phyloP scores from a whole-genome alignment of 2,329 filamentous ascomycete genomes.

The Fusarium devonianum region DNA sequence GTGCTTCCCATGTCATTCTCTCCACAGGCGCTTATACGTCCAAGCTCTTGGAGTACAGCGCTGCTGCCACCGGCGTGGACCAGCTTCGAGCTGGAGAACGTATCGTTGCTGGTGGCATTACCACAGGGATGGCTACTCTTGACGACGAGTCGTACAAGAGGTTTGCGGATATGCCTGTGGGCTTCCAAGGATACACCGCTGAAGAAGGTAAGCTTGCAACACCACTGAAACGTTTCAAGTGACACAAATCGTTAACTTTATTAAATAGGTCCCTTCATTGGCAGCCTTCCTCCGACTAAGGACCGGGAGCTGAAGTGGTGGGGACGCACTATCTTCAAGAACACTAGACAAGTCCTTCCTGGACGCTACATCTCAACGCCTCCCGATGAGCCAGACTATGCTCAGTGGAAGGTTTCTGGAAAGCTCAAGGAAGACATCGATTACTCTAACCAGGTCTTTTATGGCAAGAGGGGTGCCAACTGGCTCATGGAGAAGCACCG shows the following conservation, averaged over 20 bases:
- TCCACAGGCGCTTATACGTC: conserved; percentile 66
- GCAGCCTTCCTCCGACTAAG: conserved; percentile 62
- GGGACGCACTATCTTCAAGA: conserved; percentile 66
- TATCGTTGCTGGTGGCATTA: conserved; percentile 66
- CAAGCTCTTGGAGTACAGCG: conserved; percentile 61
- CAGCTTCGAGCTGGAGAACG: conserved; percentile 60
- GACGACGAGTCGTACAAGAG: conserved; percentile 53
- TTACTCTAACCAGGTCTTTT: conserved; percentile 64
- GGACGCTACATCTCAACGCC: conserved; percentile 64
- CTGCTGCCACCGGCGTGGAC: conserved; percentile 53
- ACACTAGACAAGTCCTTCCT: conserved; percentile 60
- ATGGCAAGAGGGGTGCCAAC: conserved; percentile 60
- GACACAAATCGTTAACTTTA: conserved; percentile 41
- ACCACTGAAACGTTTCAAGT: neutral
- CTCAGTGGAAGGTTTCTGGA: conserved; percentile 66
- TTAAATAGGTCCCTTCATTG: conserved; percentile 61
- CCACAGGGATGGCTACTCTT: conserved; percentile 64
- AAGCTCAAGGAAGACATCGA: conserved; percentile 65
- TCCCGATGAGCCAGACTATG: conserved; percentile 63
- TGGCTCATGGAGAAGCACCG: conserved; percentile 69
- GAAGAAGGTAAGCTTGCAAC: conserved; percentile 45
- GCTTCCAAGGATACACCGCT: conserved; percentile 51
- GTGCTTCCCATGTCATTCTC: conserved; percentile 60
- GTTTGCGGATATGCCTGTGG: conserved; percentile 59
- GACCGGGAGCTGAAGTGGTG: conserved; percentile 65